Base-by-base conservation (phyloP, 306 rosid genomes). In the Hippophae gyantsensis region DNA sequence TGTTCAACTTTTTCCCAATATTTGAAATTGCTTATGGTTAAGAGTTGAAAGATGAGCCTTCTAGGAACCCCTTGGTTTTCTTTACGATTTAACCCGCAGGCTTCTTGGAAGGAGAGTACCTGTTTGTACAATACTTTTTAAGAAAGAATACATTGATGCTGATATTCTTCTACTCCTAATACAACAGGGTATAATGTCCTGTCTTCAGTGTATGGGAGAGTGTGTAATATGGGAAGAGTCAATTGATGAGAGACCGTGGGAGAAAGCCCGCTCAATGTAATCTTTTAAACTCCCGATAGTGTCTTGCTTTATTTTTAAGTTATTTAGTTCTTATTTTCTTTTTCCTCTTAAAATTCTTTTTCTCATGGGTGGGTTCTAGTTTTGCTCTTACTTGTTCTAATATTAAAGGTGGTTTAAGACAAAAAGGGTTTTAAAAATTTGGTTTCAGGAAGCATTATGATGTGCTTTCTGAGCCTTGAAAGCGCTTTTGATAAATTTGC, bases 211-310 rank as follows among this genome's bases (percentile, higher is more conserved):
- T 65, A 77, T 69, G 56, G 98, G 98, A 60, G 95, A 87, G 64
- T 70, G 98, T 61, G 95, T 90, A 68, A 87, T 82, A 78, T 90
- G 98, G 96, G 96, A 90, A 71, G 98, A 90, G 74, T 79, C 95
- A 1, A 90, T 90, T 55, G 96, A 90, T 66, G 98, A 90, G 64
- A 76, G 56, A 52, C 98, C 95, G 43, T 90, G 98, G 98, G 98
- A 90, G 84, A 82, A 64, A 71, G 98, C 94, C 14, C 95, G 78
- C 61, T 85, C 89, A 25, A 78, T 64, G 98, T 90, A 87, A 73
- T 8, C 56, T 58, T 41, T 47, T 67, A 38, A 23, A 45, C 54
- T 26, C 49, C 67, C 57, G 43, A 23, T 44, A 42, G 55, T n/a
- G 12, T 42, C 7, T 42, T 41, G 6, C 48, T 12, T 13, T 52